These are phyloP conservation scores for Sporisorium graminicola DNA, from an alignment of 1,284 basidiomycete genomes.

Conservation along the genomic window DNA sequence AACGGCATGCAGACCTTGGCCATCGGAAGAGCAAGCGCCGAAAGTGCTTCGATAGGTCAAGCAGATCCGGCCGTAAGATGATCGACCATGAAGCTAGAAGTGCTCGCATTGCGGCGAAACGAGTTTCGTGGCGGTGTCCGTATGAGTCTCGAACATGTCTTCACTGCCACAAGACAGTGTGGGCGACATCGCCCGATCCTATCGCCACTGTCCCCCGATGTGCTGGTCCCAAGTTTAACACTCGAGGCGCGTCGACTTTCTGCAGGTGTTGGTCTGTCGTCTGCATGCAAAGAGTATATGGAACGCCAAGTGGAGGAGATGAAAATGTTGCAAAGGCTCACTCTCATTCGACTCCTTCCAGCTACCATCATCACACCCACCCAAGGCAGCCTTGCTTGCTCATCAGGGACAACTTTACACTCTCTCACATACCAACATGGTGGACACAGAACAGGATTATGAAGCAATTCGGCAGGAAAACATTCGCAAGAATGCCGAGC, in stretches of 20 bases:
- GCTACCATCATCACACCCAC: background rate
- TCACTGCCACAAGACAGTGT: too few species aligned
- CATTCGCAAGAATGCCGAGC: slow-evolving; percentile 68
- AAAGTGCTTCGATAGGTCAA: background rate
- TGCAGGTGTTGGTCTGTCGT: slow-evolving; percentile 7
- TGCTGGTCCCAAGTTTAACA: too few species aligned
- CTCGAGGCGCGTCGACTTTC: background rate
- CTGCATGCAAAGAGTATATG: background rate
- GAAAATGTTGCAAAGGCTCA: background rate
- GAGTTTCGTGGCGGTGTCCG: slow-evolving; percentile 23
- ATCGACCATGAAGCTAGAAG: background rate
- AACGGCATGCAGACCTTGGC: slow-evolving; percentile 11
- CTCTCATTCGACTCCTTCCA: slow-evolving; percentile 3
- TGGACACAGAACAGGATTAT: slow-evolving; percentile 49
- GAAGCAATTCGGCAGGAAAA: slow-evolving; percentile 66
- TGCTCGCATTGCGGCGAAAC: background rate
- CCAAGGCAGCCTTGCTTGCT: background rate
- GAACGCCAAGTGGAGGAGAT: background rate
- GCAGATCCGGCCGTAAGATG: slow-evolving; percentile 2
- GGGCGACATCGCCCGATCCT: background rate
- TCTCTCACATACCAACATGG: slow-evolving; percentile 16
- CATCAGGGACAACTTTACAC: background rate
- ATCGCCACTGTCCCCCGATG: slow-evolving; percentile 8
- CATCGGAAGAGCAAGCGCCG: slow-evolving; percentile 11
- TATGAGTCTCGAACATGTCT: background rate